Evolutionary conservation across 257 asterid genomes (phyloP).

Genomic region (Striga asiatica): DNA sequence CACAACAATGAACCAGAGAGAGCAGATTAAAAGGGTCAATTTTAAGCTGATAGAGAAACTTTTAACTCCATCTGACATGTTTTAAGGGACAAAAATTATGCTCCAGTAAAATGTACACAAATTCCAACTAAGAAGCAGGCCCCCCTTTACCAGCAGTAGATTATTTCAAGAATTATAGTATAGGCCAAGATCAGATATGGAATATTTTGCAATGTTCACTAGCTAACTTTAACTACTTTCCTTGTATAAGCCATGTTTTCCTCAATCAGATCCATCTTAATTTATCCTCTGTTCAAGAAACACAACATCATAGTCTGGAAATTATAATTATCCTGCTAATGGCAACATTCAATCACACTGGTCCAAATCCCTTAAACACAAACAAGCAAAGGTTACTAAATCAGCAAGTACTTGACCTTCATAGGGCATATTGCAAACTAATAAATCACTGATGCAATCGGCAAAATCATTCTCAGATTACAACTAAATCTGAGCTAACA

Average conservation of each 20-base stretch:
- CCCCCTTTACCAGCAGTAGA: not conserved
- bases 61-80: not conserved
- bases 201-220: not conserved
- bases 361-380: too few relatives aligned
- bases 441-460: too few relatives aligned
- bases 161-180: not conserved
- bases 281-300: not conserved
- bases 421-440: too few relatives aligned
- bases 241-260: not conserved
- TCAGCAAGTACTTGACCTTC: too few relatives aligned
- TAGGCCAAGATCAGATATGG: too few relatives aligned
- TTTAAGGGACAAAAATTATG: slow-evolving; percentile 7
- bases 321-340: not conserved
- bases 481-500: slow-evolving; percentile 11
- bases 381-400: too few relatives aligned
- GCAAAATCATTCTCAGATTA: slow-evolving; percentile 9
- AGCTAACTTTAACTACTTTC: not conserved
- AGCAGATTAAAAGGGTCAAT: too few relatives aligned
- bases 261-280: not conserved
- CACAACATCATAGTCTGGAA: not conserved
- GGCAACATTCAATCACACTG: not conserved
- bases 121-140: not conserved
- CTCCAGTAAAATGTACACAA: not conserved
- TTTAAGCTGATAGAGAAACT: too few relatives aligned
- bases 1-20: too few relatives aligned